phyloP scores from a whole-genome alignment of 164 flowering plant species.

The Chimonanthus salicifolius region DNA sequence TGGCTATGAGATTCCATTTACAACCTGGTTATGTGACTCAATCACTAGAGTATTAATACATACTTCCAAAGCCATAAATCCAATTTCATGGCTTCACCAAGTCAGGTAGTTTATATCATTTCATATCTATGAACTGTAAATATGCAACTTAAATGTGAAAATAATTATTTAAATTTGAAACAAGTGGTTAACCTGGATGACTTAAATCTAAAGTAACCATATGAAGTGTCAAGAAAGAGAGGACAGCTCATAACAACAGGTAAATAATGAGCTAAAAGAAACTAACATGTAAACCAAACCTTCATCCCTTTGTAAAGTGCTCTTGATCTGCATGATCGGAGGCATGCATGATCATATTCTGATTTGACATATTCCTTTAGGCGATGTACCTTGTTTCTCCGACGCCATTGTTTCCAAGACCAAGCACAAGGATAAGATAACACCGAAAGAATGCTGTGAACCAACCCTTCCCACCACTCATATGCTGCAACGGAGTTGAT shows the following conservation, averaged over 20 bases:
- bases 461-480: conserved; percentile 98
- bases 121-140: no score
- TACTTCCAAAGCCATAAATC: no score
- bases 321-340: conserved; percentile 87
- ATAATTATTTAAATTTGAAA: no score
- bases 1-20: no score
- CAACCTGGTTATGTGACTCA: no score
- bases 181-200: neutral
- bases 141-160: no score
- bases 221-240: neutral
- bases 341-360: conserved; percentile 93
- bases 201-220: neutral
- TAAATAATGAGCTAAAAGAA: neutral
- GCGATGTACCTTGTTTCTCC: conserved; percentile 69
- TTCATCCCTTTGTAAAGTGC: conserved; percentile 96
- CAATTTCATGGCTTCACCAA: no score
- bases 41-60: no score
- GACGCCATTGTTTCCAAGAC: conserved; percentile 97
- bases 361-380: conserved; percentile 92
- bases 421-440: conserved; percentile 94
- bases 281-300: conserved; percentile 32
- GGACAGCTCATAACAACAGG: neutral
- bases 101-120: no score
- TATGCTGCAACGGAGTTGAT: conserved; percentile 89
- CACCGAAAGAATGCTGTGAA: conserved; percentile 82